Conservation (phyloP, 768 basidiomycete species). For the Vishniacozyma victoriae region DNA sequence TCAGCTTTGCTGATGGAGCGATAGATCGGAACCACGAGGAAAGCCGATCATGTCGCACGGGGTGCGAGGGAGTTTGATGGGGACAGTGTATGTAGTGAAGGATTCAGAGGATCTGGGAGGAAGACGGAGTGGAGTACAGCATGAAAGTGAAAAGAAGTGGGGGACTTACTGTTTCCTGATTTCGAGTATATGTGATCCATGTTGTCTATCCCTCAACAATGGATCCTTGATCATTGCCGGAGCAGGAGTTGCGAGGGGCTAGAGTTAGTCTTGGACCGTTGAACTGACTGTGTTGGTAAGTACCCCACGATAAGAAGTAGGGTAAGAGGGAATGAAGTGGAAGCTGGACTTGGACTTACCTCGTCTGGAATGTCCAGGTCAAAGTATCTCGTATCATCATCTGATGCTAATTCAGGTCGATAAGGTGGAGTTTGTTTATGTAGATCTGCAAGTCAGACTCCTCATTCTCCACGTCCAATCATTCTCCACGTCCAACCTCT, state of each 20-base stretch:
- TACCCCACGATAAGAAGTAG: neutral
- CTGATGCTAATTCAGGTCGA: constrained; percentile 70
- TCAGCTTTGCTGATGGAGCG: neutral
- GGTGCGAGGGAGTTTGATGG: neutral
- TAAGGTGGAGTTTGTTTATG: constrained; percentile 81
- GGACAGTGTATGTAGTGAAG: neutral
- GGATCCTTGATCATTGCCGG: constrained; percentile 75
- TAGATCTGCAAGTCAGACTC: constrained; percentile 54
- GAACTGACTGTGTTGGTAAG: neutral
- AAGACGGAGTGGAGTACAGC: too few species aligned
- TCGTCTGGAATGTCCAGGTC: constrained; percentile 89
- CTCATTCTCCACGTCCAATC: too few species aligned
- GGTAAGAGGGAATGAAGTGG: neutral
- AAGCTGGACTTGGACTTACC: constrained; percentile 54
- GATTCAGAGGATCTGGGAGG: too few species aligned
- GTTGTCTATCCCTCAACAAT: constrained; percentile 72
- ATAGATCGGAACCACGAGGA: neutral
- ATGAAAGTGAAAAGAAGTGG: too few species aligned
- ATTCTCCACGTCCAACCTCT: too few species aligned
- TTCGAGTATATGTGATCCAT: constrained; percentile 79
- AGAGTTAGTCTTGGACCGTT: neutral
- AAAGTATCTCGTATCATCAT: constrained; percentile 89
- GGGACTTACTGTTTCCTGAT: constrained; percentile 67
- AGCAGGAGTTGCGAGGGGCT: constrained; percentile 82
- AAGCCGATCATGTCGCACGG: neutral